Evolutionary conservation across 768 basidiomycete genomes (phyloP), one percentile per base, ranked within the genome.

Genomic region (Lactarius deliciosus): DNA sequence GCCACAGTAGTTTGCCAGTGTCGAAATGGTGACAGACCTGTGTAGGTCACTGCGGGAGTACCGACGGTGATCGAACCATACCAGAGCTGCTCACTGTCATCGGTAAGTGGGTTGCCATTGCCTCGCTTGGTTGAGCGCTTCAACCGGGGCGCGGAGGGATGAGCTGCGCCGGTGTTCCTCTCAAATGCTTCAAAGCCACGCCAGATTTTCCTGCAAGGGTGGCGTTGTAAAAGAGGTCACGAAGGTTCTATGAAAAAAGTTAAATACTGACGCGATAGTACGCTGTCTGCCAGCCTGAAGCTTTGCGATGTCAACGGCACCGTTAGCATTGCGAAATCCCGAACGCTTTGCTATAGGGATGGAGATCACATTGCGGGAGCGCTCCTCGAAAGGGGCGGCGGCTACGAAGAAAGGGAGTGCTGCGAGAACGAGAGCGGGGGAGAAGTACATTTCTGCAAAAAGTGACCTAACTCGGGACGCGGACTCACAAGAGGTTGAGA

Each of bases 11-110:
- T 30, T 3, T 18, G 28, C 11, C 16, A 25, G 36, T 2, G n/a
- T 22, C 16, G 30, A 38, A n/a, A 50, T 10, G 5, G 25, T 4
- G 11, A 16, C 28, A 5, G 11, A 55, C 69, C 65, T 28, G 60
- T 69, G 70, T 63, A 67, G 10, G 32, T 59, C 41, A 30, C 45
- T 3, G 70, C 18, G 2, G 70, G 71, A 40, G 65, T 71, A 36
- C 71, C 71, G n/a, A 72, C 63, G 13, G 59, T 40, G 57, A 72
- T 69, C 5, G 34, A n/a, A 2, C 71, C 71, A 50, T 64, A 67
- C 70, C 70, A 72, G 10, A 72, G 45, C 5, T 38, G 7, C 20
- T 47, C 20, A 55, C 66, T 63, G 47, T 50, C 11, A 50, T 50
- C 22, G 10, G 40, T 68, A 9, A 71, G 65, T n/a, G 43, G 32